Evolutionary conservation across 306 rosid genomes (phyloP).

Genomic region (Gillenia trifoliata): DNA sequence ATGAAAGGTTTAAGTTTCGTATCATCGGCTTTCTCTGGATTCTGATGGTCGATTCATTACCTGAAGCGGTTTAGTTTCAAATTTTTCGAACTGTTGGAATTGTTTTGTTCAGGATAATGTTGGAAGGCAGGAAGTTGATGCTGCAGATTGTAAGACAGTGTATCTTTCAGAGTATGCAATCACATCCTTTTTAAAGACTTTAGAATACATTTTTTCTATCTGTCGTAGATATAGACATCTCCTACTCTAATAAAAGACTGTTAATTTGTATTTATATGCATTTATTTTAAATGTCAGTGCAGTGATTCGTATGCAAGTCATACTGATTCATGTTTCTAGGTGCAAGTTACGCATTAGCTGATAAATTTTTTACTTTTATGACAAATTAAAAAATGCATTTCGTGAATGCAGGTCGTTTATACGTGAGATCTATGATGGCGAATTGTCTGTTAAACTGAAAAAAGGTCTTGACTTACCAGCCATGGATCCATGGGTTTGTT

Average conservation of each 20-base stretch:
- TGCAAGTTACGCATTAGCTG: neutral
- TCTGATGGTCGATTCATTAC: neutral
- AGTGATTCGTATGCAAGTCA: neutral
- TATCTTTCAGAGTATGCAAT: slow-evolving; percentile 82
- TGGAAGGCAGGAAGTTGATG: slow-evolving; percentile 76
- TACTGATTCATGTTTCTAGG: neutral
- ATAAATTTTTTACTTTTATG: neutral
- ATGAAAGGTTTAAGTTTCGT: neutral
- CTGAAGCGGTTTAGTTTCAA: neutral
- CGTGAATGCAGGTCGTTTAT: slow-evolving; percentile 61
- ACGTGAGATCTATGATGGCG: slow-evolving; percentile 82
- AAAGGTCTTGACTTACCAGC: slow-evolving; percentile 77
- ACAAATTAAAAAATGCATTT: slow-evolving; percentile 2
- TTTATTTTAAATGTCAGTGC: neutral
- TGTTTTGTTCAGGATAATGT: slow-evolving; percentile 49
- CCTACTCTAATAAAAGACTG: neutral
- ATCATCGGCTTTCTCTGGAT: neutral
- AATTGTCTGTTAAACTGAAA: slow-evolving; percentile 66
- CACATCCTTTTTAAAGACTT: neutral
- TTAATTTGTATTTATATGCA: neutral
- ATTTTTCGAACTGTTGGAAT: neutral
- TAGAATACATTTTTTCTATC: neutral
- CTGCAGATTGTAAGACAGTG: slow-evolving; percentile 72
- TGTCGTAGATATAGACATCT: neutral
- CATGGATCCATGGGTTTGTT: slow-evolving; percentile 92